These are phyloP conservation scores for Eurotiales sp. DNA, from an alignment of 2,329 filamentous ascomycete species.

Conservation along the genomic window DNA sequence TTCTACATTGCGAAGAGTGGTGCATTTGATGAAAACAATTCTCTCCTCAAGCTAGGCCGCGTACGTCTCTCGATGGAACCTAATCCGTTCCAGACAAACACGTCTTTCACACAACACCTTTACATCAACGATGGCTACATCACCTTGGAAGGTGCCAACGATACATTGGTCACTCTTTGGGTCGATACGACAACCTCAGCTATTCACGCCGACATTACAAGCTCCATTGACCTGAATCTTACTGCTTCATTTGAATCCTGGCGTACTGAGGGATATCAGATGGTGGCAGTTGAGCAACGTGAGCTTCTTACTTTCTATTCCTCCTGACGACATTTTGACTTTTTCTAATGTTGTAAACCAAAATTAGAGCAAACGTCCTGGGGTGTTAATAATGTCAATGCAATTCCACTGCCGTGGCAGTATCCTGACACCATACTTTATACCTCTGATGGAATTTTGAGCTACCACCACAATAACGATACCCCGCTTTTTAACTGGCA, in stretches of 20 bases:
- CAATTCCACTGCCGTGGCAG: not conserved
- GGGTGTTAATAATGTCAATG: not conserved
- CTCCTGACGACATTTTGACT: too few species aligned
- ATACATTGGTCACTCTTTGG: not conserved
- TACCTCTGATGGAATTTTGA: not conserved
- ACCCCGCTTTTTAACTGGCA: not conserved
- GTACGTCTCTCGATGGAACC: not conserved
- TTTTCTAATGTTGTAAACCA: too few species aligned
- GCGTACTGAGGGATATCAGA: not conserved
- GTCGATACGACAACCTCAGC: not conserved
- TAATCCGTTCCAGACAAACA: not conserved
- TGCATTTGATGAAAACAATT: constrained; percentile 1
- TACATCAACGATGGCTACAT: constrained; percentile 5
- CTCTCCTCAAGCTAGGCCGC: not conserved
- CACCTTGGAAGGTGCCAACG: not conserved
- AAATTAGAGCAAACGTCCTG: not conserved
- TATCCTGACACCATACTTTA: not conserved
- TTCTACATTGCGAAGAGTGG: constrained; percentile 6
- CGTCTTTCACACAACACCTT: not conserved
- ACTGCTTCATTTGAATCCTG: constrained; percentile 3
- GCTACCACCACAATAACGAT: not conserved
- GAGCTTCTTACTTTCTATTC: not conserved
- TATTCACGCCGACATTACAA: not conserved
- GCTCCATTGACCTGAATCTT: not conserved
- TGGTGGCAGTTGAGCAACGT: not conserved